phyloP scores from a whole-genome alignment of 352 stramenopile genomes.

The Phytophthora litchii region DNA sequence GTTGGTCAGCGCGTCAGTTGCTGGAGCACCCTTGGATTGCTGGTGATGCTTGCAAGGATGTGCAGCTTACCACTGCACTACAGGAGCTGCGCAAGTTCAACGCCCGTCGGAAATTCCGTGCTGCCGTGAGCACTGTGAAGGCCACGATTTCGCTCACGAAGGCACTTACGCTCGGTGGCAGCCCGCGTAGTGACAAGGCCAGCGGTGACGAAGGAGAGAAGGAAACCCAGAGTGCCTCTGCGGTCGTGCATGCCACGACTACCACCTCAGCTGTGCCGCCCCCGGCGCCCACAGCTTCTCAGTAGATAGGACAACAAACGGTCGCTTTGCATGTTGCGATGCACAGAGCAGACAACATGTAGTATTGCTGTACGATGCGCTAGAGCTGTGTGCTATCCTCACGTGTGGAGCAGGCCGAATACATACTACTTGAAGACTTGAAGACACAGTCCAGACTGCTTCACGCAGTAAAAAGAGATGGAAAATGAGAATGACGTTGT shows the following conservation, averaged over 20 bases:
- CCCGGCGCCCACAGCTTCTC: constrained; percentile 28
- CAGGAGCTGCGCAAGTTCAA: constrained; percentile 93
- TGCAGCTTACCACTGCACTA: constrained; percentile 88
- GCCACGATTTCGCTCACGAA: constrained; percentile 82
- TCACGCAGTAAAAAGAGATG: constrained; percentile 24
- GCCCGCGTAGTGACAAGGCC: constrained; percentile 36
- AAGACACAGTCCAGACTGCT: constrained; percentile 21
- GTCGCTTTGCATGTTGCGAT: constrained; percentile 18
- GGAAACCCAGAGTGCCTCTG: constrained; percentile 14
- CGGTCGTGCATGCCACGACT: constrained; percentile 1
- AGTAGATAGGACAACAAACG: constrained; percentile 36
- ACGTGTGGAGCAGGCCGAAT: constrained; percentile 23
- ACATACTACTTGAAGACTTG: constrained; percentile 35
- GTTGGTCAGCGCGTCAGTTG: constrained; percentile 76
- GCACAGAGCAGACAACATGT: constrained; percentile 8
- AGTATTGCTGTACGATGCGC: constrained; percentile 1
- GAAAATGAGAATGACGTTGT: constrained; percentile 22
- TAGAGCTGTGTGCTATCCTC: constrained; percentile 5
- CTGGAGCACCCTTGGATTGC: constrained; percentile 92
- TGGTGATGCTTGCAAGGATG: constrained; percentile 60
- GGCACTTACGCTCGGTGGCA: constrained; percentile 48
- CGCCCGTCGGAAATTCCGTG: constrained; percentile 94
- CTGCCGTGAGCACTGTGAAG: constrained; percentile 91
- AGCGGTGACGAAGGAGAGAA: constrained; percentile 33
- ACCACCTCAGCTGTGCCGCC: constrained; percentile 18